These are phyloP conservation scores for Hypocrella siamensis DNA, from an alignment of 2,329 filamentous ascomycete genomes.

Conservation along the genomic window DNA sequence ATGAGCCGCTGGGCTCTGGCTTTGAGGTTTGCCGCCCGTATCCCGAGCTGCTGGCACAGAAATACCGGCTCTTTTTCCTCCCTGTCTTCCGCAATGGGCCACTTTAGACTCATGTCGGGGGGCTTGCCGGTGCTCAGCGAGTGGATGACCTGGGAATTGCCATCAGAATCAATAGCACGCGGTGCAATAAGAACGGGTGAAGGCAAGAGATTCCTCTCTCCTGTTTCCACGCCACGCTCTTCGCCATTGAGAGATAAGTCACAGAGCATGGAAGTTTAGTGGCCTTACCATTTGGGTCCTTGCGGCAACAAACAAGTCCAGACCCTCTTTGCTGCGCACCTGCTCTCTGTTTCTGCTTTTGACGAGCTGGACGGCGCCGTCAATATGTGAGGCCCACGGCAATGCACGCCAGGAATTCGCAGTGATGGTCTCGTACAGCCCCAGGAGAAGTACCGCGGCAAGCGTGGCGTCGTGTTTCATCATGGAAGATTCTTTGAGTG, in stretches of 20 bases:
- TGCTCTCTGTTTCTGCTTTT: conserved; percentile 1
- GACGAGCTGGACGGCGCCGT: not conserved
- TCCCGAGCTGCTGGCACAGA: not conserved
- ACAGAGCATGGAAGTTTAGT: not conserved
- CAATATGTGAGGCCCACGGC: conserved; percentile 1
- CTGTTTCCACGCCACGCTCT: too few species aligned
- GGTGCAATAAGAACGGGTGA: not conserved
- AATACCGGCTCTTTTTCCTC: not conserved
- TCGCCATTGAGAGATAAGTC: too few species aligned
- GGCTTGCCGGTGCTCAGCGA: not conserved
- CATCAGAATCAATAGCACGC: not conserved
- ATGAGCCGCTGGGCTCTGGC: not conserved
- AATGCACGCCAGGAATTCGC: not conserved
- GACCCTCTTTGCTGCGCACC: not conserved
- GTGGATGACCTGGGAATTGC: not conserved
- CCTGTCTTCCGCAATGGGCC: not conserved
- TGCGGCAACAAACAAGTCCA: not conserved
- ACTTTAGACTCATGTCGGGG: not conserved
- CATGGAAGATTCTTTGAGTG: not conserved
- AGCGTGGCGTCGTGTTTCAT: not conserved
- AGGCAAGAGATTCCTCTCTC: too few species aligned
- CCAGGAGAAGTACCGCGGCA: not conserved
- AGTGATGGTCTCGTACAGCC: not conserved
- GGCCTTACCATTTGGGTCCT: not conserved
- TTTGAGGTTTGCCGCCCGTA: not conserved